Conservation (phyloP, 164 flowering plant species). For the Berberis vulgaris region DNA sequence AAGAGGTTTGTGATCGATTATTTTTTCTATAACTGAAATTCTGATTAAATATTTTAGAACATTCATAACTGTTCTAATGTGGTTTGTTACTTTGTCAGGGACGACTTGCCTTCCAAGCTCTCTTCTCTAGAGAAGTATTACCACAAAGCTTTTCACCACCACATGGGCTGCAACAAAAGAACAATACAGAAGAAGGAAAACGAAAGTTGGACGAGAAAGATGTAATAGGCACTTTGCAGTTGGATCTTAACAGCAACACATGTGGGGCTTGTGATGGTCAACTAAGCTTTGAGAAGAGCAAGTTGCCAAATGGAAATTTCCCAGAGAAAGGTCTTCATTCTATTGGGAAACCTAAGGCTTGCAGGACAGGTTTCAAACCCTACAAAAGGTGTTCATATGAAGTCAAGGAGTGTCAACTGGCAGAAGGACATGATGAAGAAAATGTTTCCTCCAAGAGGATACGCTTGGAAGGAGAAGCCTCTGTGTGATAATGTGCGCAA, state of each 20-base stretch:
- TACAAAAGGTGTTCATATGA: constrained; percentile 89
- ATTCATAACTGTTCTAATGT: constrained; percentile 7
- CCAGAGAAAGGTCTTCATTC: constrained; percentile 26
- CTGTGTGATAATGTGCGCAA: constrained; percentile 33
- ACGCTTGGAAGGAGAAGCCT: constrained; percentile 61
- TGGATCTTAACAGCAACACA: constrained; percentile 40
- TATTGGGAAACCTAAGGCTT: constrained; percentile 38
- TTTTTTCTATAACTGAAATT: not conserved
- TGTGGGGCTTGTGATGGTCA: constrained; percentile 17
- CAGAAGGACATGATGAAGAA: constrained; percentile 43
- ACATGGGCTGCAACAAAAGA: constrained; percentile 19
- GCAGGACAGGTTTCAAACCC: constrained; percentile 83
- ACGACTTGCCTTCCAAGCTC: constrained; percentile 83
- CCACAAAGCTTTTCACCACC: constrained; percentile 91
- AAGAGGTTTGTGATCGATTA: constrained; percentile 44
- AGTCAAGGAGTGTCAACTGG: constrained; percentile 47
- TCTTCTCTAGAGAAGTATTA: constrained; percentile 63
- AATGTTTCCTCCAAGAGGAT: constrained; percentile 62
- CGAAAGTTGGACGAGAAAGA: constrained; percentile 19
- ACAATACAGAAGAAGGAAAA: constrained; percentile 13
- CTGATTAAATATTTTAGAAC: not conserved
- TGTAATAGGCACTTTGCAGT: constrained; percentile 12
- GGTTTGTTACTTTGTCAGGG: constrained; percentile 44
- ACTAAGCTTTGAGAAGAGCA: constrained; percentile 16
- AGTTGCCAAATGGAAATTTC: constrained; percentile 6